Percentiles rank a stretch among this genome's conserved stretches.
Conservation (phyloP, 2,329 filamentous ascomycete genomes). For the Plectosphaerella cucumerina region DNA sequence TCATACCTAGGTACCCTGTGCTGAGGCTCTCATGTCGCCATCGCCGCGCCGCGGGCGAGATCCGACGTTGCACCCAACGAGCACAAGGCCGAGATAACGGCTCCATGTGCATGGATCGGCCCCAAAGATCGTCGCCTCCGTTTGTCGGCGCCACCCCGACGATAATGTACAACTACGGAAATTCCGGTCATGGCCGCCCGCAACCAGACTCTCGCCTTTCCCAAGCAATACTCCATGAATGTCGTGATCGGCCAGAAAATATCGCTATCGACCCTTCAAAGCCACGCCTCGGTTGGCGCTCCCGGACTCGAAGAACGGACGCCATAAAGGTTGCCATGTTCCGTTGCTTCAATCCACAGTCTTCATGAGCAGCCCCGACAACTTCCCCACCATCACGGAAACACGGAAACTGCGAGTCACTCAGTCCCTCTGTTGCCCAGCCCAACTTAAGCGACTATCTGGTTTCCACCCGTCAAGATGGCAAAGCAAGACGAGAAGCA, state of each 20-base stretch:
- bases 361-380: background rate
- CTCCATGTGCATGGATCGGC: background rate
- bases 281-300: background rate
- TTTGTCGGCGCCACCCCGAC: background rate
- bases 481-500: conserved; percentile 1
- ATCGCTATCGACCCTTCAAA: conserved; percentile 4
- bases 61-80: background rate
- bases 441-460: background rate
- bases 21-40: background rate
- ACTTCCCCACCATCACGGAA: background rate
- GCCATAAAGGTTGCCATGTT: background rate
- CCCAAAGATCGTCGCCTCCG: background rate
- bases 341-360: background rate
- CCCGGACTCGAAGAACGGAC: background rate
- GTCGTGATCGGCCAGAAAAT: conserved; percentile 11
- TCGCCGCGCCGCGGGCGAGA: background rate
- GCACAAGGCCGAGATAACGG: background rate
- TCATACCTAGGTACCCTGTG: too few relatives aligned
- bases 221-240: background rate
- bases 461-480: conserved; percentile 1
- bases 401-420: background rate
- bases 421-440: background rate
- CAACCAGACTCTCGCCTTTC: background rate
- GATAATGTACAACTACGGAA: background rate
- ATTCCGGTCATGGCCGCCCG: background rate